A percentile compares a stretch with the other conserved stretches of the same genome.
phyloP scores from a whole-genome alignment of 306 rosid genomes.

The Prinsepia uniflora region DNA sequence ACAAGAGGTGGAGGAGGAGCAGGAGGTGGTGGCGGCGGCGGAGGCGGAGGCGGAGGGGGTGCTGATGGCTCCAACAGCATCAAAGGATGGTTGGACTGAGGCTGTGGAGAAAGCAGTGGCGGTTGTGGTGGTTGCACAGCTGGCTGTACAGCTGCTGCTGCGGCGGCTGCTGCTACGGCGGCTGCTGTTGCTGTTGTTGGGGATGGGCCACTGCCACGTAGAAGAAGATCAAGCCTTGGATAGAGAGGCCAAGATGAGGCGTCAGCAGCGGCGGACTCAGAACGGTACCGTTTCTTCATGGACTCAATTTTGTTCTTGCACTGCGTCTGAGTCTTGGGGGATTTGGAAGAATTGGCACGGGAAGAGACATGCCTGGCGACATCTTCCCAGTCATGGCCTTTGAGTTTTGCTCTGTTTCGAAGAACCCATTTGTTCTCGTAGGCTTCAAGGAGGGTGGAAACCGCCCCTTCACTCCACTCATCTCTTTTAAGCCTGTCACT shows the following conservation, averaged over 20 bases:
- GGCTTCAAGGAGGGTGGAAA: slow-evolving; percentile 76
- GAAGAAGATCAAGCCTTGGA: slow-evolving; percentile 64
- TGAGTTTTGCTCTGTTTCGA: slow-evolving; percentile 85
- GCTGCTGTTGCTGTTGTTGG: neutral
- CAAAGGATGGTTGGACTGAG: slow-evolving; percentile 33
- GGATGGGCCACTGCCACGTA: slow-evolving; percentile 64
- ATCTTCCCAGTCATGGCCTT: slow-evolving; percentile 97
- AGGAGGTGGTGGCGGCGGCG: slow-evolving; percentile 16
- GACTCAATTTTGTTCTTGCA: slow-evolving; percentile 99
- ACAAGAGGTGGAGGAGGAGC: slow-evolving; percentile 29
- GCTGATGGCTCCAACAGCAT: slow-evolving; percentile 49
- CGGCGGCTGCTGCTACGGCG: neutral
- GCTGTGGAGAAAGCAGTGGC: neutral
- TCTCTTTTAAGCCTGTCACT: slow-evolving; percentile 74
- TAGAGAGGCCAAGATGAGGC: slow-evolving; percentile 83
- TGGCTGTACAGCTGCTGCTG: neutral
- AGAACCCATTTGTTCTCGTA: slow-evolving; percentile 85
- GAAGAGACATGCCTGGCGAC: slow-evolving; percentile 70
- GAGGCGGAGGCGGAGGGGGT: slow-evolving; percentile 29
- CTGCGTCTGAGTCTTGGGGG: slow-evolving; percentile 85
- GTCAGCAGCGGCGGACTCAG: slow-evolving; percentile 66
- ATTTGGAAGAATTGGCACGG: slow-evolving; percentile 51
- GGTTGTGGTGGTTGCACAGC: neutral
- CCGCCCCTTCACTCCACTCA: slow-evolving; percentile 99
- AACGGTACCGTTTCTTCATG: slow-evolving; percentile 88